Base-by-base conservation (phyloP, 75 land plant species). In the Larix kaempferi region DNA sequence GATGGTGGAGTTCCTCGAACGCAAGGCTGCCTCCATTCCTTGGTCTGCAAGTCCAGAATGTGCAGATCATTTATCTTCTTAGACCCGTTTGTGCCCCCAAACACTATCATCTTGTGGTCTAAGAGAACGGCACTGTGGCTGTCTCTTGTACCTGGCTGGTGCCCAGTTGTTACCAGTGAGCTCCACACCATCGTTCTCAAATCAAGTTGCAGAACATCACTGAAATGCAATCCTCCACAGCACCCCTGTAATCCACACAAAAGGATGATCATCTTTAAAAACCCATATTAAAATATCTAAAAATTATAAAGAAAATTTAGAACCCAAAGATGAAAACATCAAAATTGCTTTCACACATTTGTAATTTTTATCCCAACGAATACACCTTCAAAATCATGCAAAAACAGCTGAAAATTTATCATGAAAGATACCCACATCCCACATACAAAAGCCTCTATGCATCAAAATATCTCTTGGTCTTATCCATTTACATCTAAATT, bases 51-150 rank as follows among this genome's bases (percentile, higher is more conserved):
- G 74, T 93, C 95, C 74, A 95, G 63, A 3, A 91, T 76, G 71
- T 93, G 89, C 22, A 95, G 90, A 80, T 93, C 96, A 82, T 95
- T 93, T 4, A 86, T 91, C 72, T 95, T 92, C 83, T 80, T 89
- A 3, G 78, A 76, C 22, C 91, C 92, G 59, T 95, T 92, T 16
- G 97, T 93, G 3, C 98, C 96, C 15, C 98, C 96, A 86, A 95
- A 87, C 0, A 95, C 87, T 25, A 86, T 61, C 88, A 95, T 86
- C 64, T 78, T 83, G 6, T 83, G 71, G 5, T 89, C 89, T 57
- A 89, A 82, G 22, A 90, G 82, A 21, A 87, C 88, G 0, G 91
- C 91, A 75, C 88, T 86, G 80, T 95, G 98, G 71, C 98, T 92
- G 75, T 95, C 98, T 58, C 98, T 78, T 13, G 92, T 89, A 13